Percentiles rank a stretch among this genome's conserved stretches.
Evolutionary conservation across 2,329 filamentous ascomycete species (phyloP).

Genomic region (Talaromyces sp.): DNA sequence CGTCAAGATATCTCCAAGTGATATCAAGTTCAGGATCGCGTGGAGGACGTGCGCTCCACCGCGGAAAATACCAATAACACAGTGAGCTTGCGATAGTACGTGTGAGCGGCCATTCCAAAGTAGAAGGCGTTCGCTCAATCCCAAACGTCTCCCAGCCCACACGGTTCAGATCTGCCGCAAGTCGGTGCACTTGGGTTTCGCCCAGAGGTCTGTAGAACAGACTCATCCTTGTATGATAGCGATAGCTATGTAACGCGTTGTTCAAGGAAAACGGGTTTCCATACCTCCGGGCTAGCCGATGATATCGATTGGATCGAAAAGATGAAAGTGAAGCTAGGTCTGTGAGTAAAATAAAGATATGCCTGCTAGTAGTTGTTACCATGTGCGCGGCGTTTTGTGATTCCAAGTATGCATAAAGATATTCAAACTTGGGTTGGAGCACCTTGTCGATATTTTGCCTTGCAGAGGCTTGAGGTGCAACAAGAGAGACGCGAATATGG

Average conservation of each 20-base stretch:
- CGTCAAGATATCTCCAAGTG: slow-evolving; percentile 25
- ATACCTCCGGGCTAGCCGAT: neutral
- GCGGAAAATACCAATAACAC: slow-evolving; percentile 5
- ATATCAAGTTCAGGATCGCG: slow-evolving; percentile 13
- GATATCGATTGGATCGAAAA: neutral
- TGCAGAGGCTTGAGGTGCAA: slow-evolving; percentile 15
- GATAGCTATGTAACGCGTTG: slow-evolving; percentile 1
- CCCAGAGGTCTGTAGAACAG: slow-evolving; percentile 4
- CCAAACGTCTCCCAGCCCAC: neutral
- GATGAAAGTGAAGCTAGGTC: neutral
- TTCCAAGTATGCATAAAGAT: slow-evolving; percentile 7
- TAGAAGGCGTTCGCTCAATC: neutral
- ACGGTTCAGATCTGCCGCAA: neutral
- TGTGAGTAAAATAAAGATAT: neutral
- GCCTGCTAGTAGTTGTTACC: neutral
- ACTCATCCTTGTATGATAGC: neutral
- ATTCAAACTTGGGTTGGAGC: neutral
- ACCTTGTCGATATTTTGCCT: slow-evolving; percentile 17
- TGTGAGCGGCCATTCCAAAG: neutral
- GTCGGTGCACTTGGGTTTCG: neutral
- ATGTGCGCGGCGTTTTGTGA: slow-evolving; percentile 1
- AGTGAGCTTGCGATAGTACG: neutral
- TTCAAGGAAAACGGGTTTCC: neutral
- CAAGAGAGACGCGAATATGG: slow-evolving; percentile 12
- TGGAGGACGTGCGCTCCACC: slow-evolving; percentile 4